These are phyloP conservation scores for Irpex rosettiformis DNA, from an alignment of 1,284 basidiomycete genomes.

Conservation along the genomic window DNA sequence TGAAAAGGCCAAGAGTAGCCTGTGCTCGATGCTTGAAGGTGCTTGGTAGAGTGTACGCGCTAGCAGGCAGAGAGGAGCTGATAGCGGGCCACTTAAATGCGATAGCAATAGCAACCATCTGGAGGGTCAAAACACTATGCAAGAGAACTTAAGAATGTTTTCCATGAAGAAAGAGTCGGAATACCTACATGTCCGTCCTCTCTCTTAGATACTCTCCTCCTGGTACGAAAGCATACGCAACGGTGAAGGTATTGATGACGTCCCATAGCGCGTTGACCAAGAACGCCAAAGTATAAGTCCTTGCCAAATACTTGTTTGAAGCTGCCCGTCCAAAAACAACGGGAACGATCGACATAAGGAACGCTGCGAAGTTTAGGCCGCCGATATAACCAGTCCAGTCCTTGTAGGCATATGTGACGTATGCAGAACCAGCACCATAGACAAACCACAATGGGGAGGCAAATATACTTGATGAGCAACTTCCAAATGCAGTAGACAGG, in stretches of 20 bases:
- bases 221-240: constrained; percentile 94
- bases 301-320: constrained; percentile 37
- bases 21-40: constrained; percentile 33
- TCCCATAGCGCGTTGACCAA: constrained; percentile 64
- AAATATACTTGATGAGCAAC: constrained; percentile 25
- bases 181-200: constrained; percentile 65
- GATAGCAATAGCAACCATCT: constrained; percentile 46
- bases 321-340: constrained; percentile 44
- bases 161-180: background rate
- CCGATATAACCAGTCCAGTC: constrained; percentile 79
- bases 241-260: constrained; percentile 71
- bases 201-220: constrained; percentile 80
- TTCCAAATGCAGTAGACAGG: constrained; percentile 31
- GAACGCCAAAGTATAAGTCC: constrained; percentile 55
- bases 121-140: constrained; percentile 47
- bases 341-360: constrained; percentile 66
- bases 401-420: constrained; percentile 55
- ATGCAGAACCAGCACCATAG: constrained; percentile 49
- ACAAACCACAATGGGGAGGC: constrained; percentile 48
- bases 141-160: background rate
- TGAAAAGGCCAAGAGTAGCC: constrained; percentile 38
- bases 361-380: constrained; percentile 66
- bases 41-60: constrained; percentile 35
- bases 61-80: constrained; percentile 33
- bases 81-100: constrained; percentile 40